Conservation (phyloP, 768 basidiomycete genomes). For the Hericium alpestre region DNA sequence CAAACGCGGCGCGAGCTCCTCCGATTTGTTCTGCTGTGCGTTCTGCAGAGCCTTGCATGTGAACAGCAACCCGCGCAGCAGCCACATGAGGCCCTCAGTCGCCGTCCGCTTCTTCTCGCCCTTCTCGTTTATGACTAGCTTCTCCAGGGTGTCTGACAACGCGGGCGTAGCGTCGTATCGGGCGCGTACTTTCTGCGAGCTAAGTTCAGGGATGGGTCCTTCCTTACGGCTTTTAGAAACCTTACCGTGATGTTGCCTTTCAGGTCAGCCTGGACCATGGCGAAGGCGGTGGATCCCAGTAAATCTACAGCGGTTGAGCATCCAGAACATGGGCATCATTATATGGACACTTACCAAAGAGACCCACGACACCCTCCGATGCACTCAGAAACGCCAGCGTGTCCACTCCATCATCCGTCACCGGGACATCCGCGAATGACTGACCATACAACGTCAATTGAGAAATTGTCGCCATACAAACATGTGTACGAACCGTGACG, state of each 20-base stretch:
- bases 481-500: conserved; percentile 39
- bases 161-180: conserved; percentile 61
- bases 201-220: background rate
- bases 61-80: conserved; percentile 84
- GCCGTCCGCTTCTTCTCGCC: conserved; percentile 78
- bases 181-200: conserved; percentile 73
- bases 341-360: conserved; percentile 60
- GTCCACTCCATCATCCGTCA: conserved; percentile 81
- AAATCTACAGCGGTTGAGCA: conserved; percentile 42
- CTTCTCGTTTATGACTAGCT: conserved; percentile 76
- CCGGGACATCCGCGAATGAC: conserved; percentile 90
- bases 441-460: conserved; percentile 20
- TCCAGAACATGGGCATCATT: background rate
- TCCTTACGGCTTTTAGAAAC: conserved; percentile 3
- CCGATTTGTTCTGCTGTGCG: conserved; percentile 49
- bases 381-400: conserved; percentile 85
- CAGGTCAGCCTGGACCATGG: conserved; percentile 74
- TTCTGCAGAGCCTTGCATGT: conserved; percentile 72
- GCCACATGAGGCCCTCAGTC: conserved; percentile 90
- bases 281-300: conserved; percentile 77
- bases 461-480: background rate
- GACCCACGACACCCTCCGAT: conserved; percentile 71
- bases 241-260: conserved; percentile 84
- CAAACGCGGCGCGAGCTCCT: conserved; percentile 71
- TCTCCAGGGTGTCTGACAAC: conserved; percentile 70